phyloP scores from a whole-genome alignment of 768 basidiomycete genomes.

The Lentinula guzmanii region DNA sequence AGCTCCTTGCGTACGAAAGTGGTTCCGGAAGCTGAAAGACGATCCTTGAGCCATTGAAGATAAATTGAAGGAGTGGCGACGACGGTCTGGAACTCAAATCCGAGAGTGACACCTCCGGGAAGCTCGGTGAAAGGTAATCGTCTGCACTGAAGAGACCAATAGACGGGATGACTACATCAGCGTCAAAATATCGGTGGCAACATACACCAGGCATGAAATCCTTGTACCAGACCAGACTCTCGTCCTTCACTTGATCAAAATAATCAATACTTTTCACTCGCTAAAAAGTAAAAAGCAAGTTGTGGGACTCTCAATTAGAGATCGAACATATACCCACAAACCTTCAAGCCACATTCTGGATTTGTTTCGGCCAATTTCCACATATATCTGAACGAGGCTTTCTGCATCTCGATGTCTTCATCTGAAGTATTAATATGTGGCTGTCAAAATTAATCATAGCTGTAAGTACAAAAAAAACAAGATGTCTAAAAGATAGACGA shows the following conservation, averaged over 20 bases:
- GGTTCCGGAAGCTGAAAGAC: neutral
- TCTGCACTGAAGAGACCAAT: neutral
- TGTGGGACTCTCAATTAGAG: neutral
- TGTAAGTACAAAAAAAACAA: neutral
- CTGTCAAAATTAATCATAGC: neutral
- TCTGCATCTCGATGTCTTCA: conserved; percentile 3
- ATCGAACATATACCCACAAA: neutral
- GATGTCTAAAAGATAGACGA: neutral
- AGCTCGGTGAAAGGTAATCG: neutral
- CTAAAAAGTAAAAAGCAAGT: neutral
- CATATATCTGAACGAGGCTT: conserved; percentile 4
- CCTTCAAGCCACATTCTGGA: neutral
- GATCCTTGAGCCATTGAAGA: conserved; percentile 3
- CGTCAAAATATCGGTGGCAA: neutral
- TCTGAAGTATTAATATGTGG: neutral
- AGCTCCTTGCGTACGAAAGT: conserved; percentile 3
- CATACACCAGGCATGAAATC: conserved; percentile 2
- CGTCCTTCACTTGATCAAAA: conserved; percentile 2
- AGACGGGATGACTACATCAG: neutral
- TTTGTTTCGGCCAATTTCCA: conserved; percentile 2
- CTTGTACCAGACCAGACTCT: neutral
- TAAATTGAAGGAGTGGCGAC: neutral
- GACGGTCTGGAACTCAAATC: conserved; percentile 3
- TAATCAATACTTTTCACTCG: neutral
- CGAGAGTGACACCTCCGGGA: neutral